A percentile compares a stretch with the other conserved stretches of the same genome.
Conservation (phyloP, 2,329 filamentous ascomycete species). For the Ophiocordyceps camponoti-rufipedis region DNA sequence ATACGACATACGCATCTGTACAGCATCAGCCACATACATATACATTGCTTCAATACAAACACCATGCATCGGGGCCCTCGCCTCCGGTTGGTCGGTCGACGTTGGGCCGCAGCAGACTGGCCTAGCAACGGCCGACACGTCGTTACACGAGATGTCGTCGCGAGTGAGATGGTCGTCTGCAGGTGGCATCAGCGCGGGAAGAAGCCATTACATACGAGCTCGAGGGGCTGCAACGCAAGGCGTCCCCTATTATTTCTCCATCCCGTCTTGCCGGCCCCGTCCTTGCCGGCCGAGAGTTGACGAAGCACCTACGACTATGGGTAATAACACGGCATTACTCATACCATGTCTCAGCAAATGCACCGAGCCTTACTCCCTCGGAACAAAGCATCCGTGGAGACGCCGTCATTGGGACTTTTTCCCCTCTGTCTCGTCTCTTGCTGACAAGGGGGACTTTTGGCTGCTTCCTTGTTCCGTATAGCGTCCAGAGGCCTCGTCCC, state of each 20-base stretch:
- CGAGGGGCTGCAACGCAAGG: too few species aligned
- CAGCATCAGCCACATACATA: neutral
- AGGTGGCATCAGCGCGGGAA: neutral
- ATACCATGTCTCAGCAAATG: too few species aligned
- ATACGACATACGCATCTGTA: neutral
- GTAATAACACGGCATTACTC: too few species aligned
- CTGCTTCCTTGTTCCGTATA: neutral
- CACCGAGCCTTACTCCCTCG: too few species aligned
- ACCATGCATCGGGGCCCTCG: too few species aligned
- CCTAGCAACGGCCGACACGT: neutral
- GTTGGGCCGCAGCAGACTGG: neutral
- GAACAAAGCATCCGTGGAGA: neutral
- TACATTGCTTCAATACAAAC: neutral
- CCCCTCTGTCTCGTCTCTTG: neutral
- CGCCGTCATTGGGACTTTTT: neutral
- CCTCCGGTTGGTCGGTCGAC: too few species aligned
- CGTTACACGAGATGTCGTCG: too few species aligned
- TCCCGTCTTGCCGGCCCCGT: too few species aligned
- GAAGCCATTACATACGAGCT: too few species aligned
- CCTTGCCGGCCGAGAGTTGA: too few species aligned
- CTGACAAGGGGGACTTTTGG: neutral
- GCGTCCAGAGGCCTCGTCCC: neutral
- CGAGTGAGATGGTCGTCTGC: neutral
- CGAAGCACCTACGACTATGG: too few species aligned
- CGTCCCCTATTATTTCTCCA: too few species aligned